These are phyloP conservation scores for Allodekkera sacchari DNA, from an alignment of 805 yeast genomes.

Conservation along the genomic window DNA sequence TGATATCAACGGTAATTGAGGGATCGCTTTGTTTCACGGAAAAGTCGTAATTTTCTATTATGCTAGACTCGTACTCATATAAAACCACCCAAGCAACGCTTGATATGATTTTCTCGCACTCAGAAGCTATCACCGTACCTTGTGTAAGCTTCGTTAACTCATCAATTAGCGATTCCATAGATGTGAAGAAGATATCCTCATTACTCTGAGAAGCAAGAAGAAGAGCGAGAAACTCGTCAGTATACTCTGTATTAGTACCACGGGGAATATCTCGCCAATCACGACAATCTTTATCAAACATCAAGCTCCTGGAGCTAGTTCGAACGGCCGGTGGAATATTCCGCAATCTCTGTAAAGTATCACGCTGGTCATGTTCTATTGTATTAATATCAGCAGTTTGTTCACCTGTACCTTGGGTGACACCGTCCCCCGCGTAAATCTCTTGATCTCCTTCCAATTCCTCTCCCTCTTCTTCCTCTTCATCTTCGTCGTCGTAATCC, in stretches of 20 bases:
- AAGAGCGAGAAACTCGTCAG: slow-evolving; percentile 16
- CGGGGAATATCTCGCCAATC: slow-evolving; percentile 73
- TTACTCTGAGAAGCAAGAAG: slow-evolving; percentile 16
- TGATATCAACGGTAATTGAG: slow-evolving; percentile 38
- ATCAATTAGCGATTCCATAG: slow-evolving; percentile 18
- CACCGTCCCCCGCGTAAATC: not conserved
- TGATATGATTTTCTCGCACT: slow-evolving; percentile 33
- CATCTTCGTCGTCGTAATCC: slow-evolving; percentile 14
- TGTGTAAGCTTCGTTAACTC: slow-evolving; percentile 20
- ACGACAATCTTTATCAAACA: slow-evolving; percentile 43
- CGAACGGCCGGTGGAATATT: not conserved
- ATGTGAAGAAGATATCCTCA: slow-evolving; percentile 16
- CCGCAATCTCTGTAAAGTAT: not conserved
- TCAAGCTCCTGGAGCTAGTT: not conserved
- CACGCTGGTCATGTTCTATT: not conserved
- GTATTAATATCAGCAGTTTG: not conserved
- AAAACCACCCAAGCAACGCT: slow-evolving; percentile 47
- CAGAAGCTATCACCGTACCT: slow-evolving; percentile 17
- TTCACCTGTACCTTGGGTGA: not conserved
- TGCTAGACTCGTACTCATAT: slow-evolving; percentile 18
- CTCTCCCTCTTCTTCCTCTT: slow-evolving; percentile 7
- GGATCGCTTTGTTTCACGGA: slow-evolving; percentile 15
- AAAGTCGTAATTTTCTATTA: slow-evolving; percentile 15
- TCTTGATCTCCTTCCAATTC: slow-evolving; percentile 9
- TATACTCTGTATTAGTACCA: slow-evolving; percentile 39